Evolutionary conservation across 805 yeast genomes (phyloP), one percentile per base, ranked within the genome.

Genomic region (Cyberlindnera japonica): DNA sequence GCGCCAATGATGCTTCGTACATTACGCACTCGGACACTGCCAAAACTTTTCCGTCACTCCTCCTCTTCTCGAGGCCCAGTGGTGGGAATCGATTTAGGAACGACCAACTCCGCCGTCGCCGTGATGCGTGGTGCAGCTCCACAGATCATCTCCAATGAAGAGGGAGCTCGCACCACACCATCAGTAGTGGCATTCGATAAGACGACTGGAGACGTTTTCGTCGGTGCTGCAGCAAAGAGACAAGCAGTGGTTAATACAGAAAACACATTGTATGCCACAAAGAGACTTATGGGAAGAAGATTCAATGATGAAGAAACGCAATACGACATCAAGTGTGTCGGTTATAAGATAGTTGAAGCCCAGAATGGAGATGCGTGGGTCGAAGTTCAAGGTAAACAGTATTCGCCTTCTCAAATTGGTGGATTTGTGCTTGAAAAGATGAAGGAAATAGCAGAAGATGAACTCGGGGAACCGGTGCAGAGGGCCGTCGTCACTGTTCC

Each of bases 51-150:
- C 10, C 28, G 28, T 9, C 28, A 12, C 28, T 8, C 30, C 18
- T 14, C 30, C 18, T 7, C 30, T 8, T 7, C 30, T 8, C 7
- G 30, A n/a, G 16, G 18, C 6, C 30, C 34, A 15, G 88, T 83
- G 5, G 76, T 83, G 36, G 95, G 95, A 43, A 84, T 85, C 48
- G 95, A 85, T 62, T 63, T 85, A 41, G 95, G 95, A 20, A 85
- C 95, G 17, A 85, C 95, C 32, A 85, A 85, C 64, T 83, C 91
- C 32, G 95, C 93, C 3, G 91, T 84, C 23, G 95, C 95, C 10
- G 67, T 82, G 41, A 79, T 81, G 67, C 75, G 76, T 52, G 82
- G 83, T 33, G 68, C 75, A 48, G 69, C 72, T 21, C 79, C 88
- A 20, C 68, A 69, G 45, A 82, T 84, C 43, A 71, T 85, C 37